Evolutionary conservation across 2,329 filamentous ascomycete genomes (phyloP), one percentile per base, ranked within the genome.

Genomic region (Arthrobotrys pseudoclavata): DNA sequence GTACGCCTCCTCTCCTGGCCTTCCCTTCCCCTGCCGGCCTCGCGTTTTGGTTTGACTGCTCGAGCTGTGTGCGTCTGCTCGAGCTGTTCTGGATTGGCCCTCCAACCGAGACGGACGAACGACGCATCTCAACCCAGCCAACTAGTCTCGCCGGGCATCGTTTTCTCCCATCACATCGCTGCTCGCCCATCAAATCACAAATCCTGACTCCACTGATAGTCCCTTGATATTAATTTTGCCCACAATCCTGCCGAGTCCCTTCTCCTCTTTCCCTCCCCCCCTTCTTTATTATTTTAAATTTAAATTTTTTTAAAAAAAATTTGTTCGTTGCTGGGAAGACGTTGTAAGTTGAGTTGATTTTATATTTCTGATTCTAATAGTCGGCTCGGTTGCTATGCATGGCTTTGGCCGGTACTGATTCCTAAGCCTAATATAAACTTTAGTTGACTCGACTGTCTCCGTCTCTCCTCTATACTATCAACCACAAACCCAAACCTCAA

Each of bases 161-260:
- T 60, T 69, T 40, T 29, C 66, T 76, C 40, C 66, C 57, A 70
- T 76, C 72, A 76, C 72, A 61, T 70, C 45, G 22, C 48, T 60
- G 48, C 53, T 53, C 31, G 55, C 62, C 50, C 48, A 62, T 71
- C 74, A 77, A 77, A 77, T 77, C 74, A 77, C 29, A 77, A 66
- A 48, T 42, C 29, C 40, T 26, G 50, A 45, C 63, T 69, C 64
- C 64, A 69, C 64, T 29, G 24, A 26, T 29, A 47, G 24, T 42
- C 70, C 70, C 70, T 76, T 63, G 70, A 48, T 53, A 68, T 57
- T 69, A 29, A 61, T 52, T 70, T 70, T 61, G 66, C 72, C 72
- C 72, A 69, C 71, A 63, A 69, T 69, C 60, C 71, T 61, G 60
- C 20, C 60, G 31, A 26, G 13, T 60, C 20, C 67, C 29, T 45